phyloP scores from a whole-genome alignment of 2,329 filamentous ascomycete species.

The Pseudogymnoascus sp. region DNA sequence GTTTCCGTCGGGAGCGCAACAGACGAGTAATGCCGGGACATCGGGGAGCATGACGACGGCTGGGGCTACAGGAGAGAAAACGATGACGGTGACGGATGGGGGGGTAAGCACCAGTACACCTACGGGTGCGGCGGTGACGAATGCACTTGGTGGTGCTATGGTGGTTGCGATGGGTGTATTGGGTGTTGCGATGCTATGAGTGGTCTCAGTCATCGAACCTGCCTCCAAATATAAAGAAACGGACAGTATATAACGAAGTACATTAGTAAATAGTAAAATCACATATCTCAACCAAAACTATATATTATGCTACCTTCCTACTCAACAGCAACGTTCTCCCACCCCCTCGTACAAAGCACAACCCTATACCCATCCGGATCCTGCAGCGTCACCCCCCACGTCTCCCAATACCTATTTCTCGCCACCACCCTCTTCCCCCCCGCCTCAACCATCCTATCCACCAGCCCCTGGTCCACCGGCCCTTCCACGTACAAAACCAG shows the following conservation, averaged over 20 bases:
- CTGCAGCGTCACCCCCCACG: conserved; percentile 36
- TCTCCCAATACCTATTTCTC: conserved; percentile 39
- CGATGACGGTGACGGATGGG: neutral
- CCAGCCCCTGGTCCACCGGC: conserved; percentile 22
- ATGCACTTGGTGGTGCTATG: neutral
- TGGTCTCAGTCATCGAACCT: neutral
- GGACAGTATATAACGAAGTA: neutral
- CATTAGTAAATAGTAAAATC: neutral
- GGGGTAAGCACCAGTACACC: neutral
- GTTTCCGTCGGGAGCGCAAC: neutral
- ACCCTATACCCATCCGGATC: conserved; percentile 39
- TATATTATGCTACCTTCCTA: neutral
- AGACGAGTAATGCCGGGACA: neutral
- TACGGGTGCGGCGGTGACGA: neutral
- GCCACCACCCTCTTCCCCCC: conserved; percentile 31
- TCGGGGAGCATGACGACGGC: neutral
- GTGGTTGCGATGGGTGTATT: neutral
- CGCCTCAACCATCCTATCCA: conserved; percentile 28
- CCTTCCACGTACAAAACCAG: conserved; percentile 37
- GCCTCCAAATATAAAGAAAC: neutral
- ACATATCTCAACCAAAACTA: neutral
- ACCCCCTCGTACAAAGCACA: conserved; percentile 31
- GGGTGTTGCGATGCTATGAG: neutral
- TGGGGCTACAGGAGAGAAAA: neutral
- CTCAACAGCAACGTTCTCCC: conserved; percentile 1